Evolutionary conservation across 352 stramenopile species (phyloP), one percentile per base, ranked within the genome.

Genomic region (Ochromonadaceae sp.): DNA sequence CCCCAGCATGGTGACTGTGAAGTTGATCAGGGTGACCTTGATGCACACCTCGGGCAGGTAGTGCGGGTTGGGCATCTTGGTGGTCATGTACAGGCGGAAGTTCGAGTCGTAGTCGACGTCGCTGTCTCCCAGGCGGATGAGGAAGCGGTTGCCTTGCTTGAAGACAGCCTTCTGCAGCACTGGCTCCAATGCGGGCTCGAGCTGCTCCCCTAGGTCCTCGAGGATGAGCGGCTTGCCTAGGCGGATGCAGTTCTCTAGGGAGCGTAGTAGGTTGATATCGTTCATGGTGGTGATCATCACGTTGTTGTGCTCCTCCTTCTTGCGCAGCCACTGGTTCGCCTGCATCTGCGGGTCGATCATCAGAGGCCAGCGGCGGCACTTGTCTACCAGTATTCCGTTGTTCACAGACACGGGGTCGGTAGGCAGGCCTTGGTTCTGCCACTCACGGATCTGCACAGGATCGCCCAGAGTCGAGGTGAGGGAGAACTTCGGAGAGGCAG

Each of bases 11-110:
- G 87, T 95, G 46, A 95, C 85, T 0, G 87, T 95, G 67, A 95
- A 95, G 72, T 95, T 95, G 72, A 95, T 95, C 12, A 95, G 78
- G 1, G 86, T 95, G 41, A 95, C 87, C 70, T 95, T 95, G 70
- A 95, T 95, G 76, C 89, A 95, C 3, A 95, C 81, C 34, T 95
- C 87, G 0, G 87, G 87, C 7, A 95, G 70, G 63, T 95, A 95
- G 71, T 95, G 87, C 7, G 87, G 87, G 60, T 95, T 95, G 4
- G 87, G 78, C 22, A 93, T 72, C 67, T 95, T 95, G 0, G 87
- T 95, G 0, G 87, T 94, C 40, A 95, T 73, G 60, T 87, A 93
- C 15, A 95, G 70, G 63, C 87, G 85, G 71, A 95, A 95, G 0
- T 76, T 76, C 7, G 81, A 78, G 39, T 92, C 83, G 67, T 95